Evolutionary conservation across 768 basidiomycete species (phyloP), one percentile per base, ranked within the genome.

Genomic region (Phaeolepiota aurea): DNA sequence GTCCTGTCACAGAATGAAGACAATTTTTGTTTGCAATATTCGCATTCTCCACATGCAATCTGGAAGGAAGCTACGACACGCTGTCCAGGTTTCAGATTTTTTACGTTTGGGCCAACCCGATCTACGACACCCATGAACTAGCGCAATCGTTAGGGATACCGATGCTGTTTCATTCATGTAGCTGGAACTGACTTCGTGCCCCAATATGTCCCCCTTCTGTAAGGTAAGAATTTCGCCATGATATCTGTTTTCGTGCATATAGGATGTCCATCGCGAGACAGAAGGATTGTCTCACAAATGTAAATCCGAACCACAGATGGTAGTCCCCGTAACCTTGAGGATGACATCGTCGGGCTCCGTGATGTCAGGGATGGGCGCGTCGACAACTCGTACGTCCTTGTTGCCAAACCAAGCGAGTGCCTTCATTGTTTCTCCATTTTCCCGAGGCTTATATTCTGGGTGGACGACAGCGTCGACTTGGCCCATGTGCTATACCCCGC

Each of bases 21-120:
- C 0, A 82, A 64, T 49, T 82, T 83, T 56, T 86, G 57, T 57
- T 84, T 61, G 72, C 86, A 88, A 58, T 75, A 87, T 33, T 68
- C 57, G 59, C 84, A 86, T 37, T 72, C 68, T 2, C 85, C 82
- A 49, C 84, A 87, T 0, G 82, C 80, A 39, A 82, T 77, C 53
- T 86, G 82, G 75, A 87, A 87, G 2, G 77, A 79, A 0, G 76
- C 72, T n/a, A 87, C 85, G 40, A 87, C 84, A 16, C 83, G 73
- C 50, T 87, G 76, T 14, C 85, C 86, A 10, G 64, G 48, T 20
- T 70, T 60, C 43, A 85, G 57, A 35, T 77, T 75, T 28, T 57
- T 74, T n/a, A 87, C 78, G 41, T 66, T 72, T 0, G 76, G 70
- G 0, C 85, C 84, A 23, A 85, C 62, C 39, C 72, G 68, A 45